Evolutionary conservation across 495 filamentous ascomycete species (phyloP).

Genomic region (Parachaetomium inaequale): DNA sequence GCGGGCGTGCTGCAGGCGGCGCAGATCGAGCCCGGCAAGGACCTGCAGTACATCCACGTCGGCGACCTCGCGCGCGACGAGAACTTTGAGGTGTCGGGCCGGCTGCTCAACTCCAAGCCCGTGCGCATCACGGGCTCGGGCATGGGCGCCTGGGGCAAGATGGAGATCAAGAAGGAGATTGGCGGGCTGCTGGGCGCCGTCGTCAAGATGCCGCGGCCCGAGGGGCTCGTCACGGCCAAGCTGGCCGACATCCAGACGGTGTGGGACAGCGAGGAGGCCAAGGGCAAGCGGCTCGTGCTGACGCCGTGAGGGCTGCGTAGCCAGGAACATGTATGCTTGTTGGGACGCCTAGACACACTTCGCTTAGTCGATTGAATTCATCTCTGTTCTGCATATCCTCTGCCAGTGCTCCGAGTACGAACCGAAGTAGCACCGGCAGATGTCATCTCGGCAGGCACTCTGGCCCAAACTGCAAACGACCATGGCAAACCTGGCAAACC

Average conservation of each 20-base stretch:
- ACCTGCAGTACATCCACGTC: constrained; percentile 16
- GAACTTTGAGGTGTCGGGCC: constrained; percentile 12
- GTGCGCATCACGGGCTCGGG: constrained; percentile 9
- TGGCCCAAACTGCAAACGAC: too few relatives aligned
- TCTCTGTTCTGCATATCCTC: too few relatives aligned
- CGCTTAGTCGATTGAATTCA: too few relatives aligned
- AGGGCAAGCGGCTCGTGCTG: constrained; percentile 10
- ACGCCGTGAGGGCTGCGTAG: background rate
- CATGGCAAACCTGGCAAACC: too few relatives aligned
- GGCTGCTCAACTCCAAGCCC: constrained; percentile 15
- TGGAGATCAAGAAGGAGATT: constrained; percentile 11
- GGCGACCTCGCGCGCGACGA: constrained; percentile 15
- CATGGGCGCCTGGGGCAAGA: constrained; percentile 14
- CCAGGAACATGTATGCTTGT: too few relatives aligned
- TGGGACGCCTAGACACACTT: too few relatives aligned
- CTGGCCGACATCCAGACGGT: background rate
- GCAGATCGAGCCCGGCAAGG: constrained; percentile 8
- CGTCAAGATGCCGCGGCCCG: constrained; percentile 4
- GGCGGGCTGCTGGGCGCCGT: constrained; percentile 5
- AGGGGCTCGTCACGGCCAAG: background rate
- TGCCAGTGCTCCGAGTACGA: too few relatives aligned
- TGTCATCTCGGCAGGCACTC: too few relatives aligned
- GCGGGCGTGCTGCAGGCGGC: constrained; percentile 2
- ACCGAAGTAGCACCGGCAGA: too few relatives aligned
- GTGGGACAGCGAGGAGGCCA: constrained; percentile 9